Evolutionary conservation across 2,329 filamentous ascomycete species (phyloP).

Genomic region (Xylariaceae sp.): DNA sequence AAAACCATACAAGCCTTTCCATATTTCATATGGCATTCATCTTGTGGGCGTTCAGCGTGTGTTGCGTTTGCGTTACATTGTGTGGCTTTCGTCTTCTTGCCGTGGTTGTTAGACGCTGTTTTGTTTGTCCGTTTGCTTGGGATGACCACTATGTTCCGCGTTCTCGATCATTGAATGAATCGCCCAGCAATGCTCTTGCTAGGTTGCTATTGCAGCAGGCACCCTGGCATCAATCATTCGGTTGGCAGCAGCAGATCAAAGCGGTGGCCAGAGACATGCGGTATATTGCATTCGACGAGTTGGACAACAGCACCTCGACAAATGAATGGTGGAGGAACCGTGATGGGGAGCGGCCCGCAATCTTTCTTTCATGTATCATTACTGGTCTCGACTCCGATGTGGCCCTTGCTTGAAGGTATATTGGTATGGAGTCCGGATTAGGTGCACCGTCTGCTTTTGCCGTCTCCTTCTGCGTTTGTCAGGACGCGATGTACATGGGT

Average conservation of each 20-base stretch:
- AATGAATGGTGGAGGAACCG: background rate
- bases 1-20: conserved; percentile 7
- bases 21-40: conserved; percentile 16
- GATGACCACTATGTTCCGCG: background rate
- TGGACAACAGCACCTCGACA: background rate
- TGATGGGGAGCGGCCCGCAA: conserved; percentile 2
- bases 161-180: background rate
- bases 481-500: conserved; percentile 7
- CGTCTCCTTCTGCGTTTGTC: conserved; percentile 3
- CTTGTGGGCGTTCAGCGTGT: conserved; percentile 18
- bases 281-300: conserved; percentile 9
- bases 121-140: background rate
- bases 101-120: background rate
- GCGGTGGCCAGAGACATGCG: conserved; percentile 17
- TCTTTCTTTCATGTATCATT: conserved; percentile 7
- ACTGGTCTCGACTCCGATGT: background rate
- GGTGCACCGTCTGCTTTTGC: background rate
- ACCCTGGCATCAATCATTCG: conserved; percentile 17
- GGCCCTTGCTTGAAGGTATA: background rate
- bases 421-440: conserved; percentile 3
- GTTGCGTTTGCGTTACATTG: conserved; percentile 3
- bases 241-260: conserved; percentile 22
- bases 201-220: conserved; percentile 13
- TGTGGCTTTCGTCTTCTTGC: conserved; percentile 2
- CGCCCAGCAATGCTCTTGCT: conserved; percentile 5